phyloP scores from a whole-genome alignment of 179 eudicot species.

The Spinacia oleracea region DNA sequence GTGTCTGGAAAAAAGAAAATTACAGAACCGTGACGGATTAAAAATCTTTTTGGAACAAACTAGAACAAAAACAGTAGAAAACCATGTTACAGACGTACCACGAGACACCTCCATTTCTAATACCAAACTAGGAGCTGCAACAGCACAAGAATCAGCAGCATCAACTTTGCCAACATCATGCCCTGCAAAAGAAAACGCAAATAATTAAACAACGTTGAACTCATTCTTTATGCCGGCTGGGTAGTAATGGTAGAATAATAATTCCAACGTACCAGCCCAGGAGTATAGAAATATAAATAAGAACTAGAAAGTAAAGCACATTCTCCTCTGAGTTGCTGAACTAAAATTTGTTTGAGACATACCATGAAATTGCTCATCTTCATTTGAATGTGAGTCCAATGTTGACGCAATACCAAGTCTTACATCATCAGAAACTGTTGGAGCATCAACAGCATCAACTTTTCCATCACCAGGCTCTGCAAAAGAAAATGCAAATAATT shows the following conservation, averaged over 20 bases:
- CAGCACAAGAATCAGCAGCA: neutral
- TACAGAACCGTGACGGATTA: neutral
- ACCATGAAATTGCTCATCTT: slow-evolving; percentile 5
- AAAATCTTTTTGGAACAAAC: neutral
- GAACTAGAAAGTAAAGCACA: neutral
- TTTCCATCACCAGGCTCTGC: slow-evolving; percentile 14
- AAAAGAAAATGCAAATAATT: neutral
- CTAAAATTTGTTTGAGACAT: neutral
- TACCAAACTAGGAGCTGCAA: neutral
- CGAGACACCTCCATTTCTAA: neutral
- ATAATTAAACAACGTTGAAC: neutral
- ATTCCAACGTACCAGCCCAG: neutral
- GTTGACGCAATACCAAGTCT: neutral
- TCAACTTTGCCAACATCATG: slow-evolving; percentile 8
- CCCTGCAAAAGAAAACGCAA: slow-evolving; percentile 10
- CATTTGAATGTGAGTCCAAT: slow-evolving; percentile 8
- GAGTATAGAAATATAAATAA: neutral
- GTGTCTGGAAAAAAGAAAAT: slow-evolving; percentile 13
- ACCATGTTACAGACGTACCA: slow-evolving; percentile 4
- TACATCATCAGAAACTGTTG: neutral
- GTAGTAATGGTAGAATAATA: neutral
- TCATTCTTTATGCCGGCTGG: neutral
- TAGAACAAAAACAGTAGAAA: neutral
- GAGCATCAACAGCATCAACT: slow-evolving; percentile 5
- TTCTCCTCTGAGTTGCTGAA: neutral